These are phyloP conservation scores for Penicillium sclerotiorum DNA, from an alignment of 2,329 filamentous ascomycete species.

Conservation along the genomic window DNA sequence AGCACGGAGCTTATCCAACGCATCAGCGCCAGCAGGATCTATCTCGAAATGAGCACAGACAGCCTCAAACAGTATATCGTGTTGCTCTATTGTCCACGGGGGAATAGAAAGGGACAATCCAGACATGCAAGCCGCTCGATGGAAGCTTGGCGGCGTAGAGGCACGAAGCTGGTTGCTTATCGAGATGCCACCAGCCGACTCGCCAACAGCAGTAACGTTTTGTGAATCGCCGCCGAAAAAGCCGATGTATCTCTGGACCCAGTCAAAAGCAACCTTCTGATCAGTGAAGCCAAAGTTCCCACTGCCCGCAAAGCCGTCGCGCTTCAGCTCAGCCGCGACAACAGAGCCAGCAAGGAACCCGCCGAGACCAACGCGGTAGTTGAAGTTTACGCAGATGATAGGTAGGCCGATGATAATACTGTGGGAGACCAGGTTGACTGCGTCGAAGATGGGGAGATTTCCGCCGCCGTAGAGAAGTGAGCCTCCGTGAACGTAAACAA, in stretches of 20 bases:
- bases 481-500: constrained; percentile 31
- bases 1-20: constrained; percentile 20
- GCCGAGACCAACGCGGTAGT: constrained; percentile 30
- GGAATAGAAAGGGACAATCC: constrained; percentile 25
- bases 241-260: constrained; percentile 37
- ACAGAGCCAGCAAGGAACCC: constrained; percentile 25
- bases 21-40: constrained; percentile 12
- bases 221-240: constrained; percentile 37
- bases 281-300: constrained; percentile 47
- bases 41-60: constrained; percentile 26
- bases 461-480: constrained; percentile 31
- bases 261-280: constrained; percentile 35
- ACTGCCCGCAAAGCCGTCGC: constrained; percentile 23
- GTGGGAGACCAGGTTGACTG: constrained; percentile 28
- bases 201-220: constrained; percentile 33
- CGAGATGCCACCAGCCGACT: constrained; percentile 32
- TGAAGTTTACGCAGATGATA: constrained; percentile 30
- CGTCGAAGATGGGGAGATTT: constrained; percentile 29
- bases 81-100: constrained; percentile 25
- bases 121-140: constrained; percentile 30
- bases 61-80: constrained; percentile 23
- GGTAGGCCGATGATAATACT: constrained; percentile 24
- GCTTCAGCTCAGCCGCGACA: constrained; percentile 19
- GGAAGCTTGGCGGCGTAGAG: constrained; percentile 21
- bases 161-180: constrained; percentile 29